Percentiles rank a stretch among this genome's conserved stretches.
These are phyloP conservation scores for Anthostomella pinea DNA, from an alignment of 2,329 filamentous ascomycete species.

Conservation along the genomic window DNA sequence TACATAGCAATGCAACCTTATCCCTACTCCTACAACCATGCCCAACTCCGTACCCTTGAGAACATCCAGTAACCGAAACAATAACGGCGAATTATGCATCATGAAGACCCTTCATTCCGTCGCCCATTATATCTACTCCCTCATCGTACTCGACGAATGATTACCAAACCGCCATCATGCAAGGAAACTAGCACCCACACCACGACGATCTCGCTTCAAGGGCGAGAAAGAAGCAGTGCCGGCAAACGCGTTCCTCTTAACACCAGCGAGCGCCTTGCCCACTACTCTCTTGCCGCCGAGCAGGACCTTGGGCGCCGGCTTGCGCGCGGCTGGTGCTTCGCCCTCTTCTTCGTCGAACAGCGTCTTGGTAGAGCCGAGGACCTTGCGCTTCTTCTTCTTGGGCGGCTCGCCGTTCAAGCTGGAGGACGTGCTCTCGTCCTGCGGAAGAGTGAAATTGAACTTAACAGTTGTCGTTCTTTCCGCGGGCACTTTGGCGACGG, in stretches of 20 bases:
- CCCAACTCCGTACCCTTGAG: slow-evolving; percentile 9
- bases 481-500: no score
- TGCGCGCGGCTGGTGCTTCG: slow-evolving; percentile 36
- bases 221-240: slow-evolving; percentile 62
- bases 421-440: slow-evolving; percentile 26
- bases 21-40: slow-evolving; percentile 17
- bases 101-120: no score
- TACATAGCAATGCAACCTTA: slow-evolving; percentile 18
- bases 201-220: slow-evolving; percentile 66
- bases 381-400: slow-evolving; percentile 71
- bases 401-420: slow-evolving; percentile 33
- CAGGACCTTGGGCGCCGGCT: slow-evolving; percentile 29
- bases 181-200: slow-evolving; percentile 60
- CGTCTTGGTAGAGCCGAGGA: slow-evolving; percentile 63
- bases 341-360: slow-evolving; percentile 68
- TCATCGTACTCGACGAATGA: slow-evolving; percentile 9
- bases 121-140: not conserved
- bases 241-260: slow-evolving; percentile 47
- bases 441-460: slow-evolving; percentile 29
- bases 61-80: slow-evolving; percentile 6
- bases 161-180: slow-evolving; percentile 33
- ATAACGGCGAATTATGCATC: no score
- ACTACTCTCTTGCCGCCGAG: slow-evolving; percentile 22
- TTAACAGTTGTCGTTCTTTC: slow-evolving; percentile 30
- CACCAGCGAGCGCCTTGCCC: slow-evolving; percentile 37